phyloP scores from a whole-genome alignment of 495 filamentous ascomycete genomes.

The Annulohypoxylon bovei region DNA sequence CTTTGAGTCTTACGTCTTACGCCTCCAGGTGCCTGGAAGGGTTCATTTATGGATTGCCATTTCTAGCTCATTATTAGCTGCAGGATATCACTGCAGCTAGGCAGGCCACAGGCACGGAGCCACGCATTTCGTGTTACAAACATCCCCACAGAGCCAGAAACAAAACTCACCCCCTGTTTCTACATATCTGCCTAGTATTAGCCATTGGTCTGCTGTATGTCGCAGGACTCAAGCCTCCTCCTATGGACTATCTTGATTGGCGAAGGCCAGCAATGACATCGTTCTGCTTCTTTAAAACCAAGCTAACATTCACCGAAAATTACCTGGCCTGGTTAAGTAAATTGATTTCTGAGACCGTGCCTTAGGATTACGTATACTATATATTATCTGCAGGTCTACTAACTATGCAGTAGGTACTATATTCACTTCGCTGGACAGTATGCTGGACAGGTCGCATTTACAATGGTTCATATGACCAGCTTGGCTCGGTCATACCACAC shows the following conservation, averaged over 20 bases:
- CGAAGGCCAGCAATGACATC: not conserved
- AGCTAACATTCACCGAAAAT: slow-evolving; percentile 3
- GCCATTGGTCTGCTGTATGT: slow-evolving; percentile 10
- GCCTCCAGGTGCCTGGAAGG: slow-evolving; percentile 9
- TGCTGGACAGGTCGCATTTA: slow-evolving; percentile 24
- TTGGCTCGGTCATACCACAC: slow-evolving; percentile 8
- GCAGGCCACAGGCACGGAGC: slow-evolving; percentile 39
- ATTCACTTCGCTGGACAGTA: slow-evolving; percentile 18
- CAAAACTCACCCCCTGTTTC: slow-evolving; percentile 1
- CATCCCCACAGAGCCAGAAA: slow-evolving; percentile 21
- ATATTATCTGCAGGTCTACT: not conserved
- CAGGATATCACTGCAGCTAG: slow-evolving; percentile 26
- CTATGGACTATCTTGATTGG: not conserved
- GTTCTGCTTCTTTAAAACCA: not conserved
- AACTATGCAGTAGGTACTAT: not conserved
- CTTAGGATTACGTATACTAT: slow-evolving; percentile 9
- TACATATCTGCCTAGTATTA: not conserved
- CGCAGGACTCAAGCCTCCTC: not conserved
- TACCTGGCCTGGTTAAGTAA: not conserved
- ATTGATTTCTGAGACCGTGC: not conserved
- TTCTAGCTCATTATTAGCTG: slow-evolving; percentile 20
- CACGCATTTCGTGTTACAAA: slow-evolving; percentile 28
- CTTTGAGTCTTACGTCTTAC: not conserved
- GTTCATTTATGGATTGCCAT: not conserved
- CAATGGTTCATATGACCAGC: slow-evolving; percentile 33